Conservation (phyloP, 805 yeast genomes). For the Yamadazyma paraphyllophila region DNA sequence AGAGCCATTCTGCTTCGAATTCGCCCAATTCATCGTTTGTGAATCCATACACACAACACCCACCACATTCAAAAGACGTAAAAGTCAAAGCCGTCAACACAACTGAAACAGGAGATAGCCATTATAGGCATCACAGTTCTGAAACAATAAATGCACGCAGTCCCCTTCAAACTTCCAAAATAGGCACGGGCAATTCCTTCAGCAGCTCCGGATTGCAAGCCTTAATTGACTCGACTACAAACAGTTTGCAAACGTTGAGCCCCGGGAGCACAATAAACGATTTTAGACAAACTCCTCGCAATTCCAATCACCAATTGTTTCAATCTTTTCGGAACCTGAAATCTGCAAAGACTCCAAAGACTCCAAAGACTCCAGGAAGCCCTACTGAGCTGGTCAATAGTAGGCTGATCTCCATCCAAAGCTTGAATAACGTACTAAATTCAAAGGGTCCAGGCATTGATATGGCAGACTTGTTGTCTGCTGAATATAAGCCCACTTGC, state of each 20-base stretch:
- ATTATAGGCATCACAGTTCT: background rate
- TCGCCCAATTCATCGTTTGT: background rate
- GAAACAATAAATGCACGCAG: background rate
- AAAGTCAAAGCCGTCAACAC: no score
- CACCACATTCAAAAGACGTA: background rate
- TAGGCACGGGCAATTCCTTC: background rate
- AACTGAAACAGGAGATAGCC: background rate
- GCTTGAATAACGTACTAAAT: background rate
- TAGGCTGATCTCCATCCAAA: background rate
- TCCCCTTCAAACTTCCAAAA: background rate
- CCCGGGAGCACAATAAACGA: background rate
- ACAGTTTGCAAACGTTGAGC: background rate
- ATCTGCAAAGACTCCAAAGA: background rate
- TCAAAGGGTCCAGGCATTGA: background rate
- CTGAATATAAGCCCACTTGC: constrained; percentile 3
- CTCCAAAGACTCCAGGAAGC: background rate
- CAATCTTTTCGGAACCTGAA: background rate
- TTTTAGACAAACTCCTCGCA: background rate
- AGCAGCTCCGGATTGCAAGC: background rate
- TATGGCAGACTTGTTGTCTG: background rate
- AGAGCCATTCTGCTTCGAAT: background rate
- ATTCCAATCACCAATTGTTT: background rate
- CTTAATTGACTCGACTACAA: background rate
- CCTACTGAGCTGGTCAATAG: background rate
- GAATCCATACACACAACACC: background rate